Conservation (phyloP, 495 filamentous ascomycete species). For the Neurospora sp. region DNA sequence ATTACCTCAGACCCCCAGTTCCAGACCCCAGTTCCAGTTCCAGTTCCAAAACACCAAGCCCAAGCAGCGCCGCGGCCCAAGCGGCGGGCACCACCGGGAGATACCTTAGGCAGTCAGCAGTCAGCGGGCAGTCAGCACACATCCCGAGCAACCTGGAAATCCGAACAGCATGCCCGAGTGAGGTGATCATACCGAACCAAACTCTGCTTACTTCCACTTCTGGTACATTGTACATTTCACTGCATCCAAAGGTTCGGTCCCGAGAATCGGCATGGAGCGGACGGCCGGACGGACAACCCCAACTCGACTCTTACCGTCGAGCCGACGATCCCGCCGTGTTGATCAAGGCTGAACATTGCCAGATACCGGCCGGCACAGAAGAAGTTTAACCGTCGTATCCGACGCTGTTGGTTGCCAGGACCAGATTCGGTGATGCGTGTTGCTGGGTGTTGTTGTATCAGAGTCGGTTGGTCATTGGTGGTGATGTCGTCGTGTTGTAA, state of each 20-base stretch:
- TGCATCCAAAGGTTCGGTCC: background rate
- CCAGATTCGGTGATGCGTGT: no score
- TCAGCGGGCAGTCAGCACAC: no score
- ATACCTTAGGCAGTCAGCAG: no score
- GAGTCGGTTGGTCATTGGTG: background rate
- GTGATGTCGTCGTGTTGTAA: background rate
- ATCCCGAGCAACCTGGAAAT: no score
- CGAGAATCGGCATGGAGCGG: background rate
- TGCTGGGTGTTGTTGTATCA: background rate
- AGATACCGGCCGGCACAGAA: background rate
- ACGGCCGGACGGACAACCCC: background rate
- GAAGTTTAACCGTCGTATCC: background rate
- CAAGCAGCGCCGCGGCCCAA: background rate
- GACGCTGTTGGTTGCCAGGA: background rate
- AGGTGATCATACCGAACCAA: no score
- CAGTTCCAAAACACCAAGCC: background rate
- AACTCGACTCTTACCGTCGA: background rate
- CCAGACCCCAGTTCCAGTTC: background rate
- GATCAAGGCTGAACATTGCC: background rate
- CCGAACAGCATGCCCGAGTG: no score
- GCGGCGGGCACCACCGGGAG: no score
- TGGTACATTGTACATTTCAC: background rate
- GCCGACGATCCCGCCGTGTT: background rate
- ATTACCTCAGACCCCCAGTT: background rate
- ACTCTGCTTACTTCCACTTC: no score